A percentile compares a stretch with the other conserved stretches of the same genome.
Evolutionary conservation across 2,329 filamentous ascomycete genomes (phyloP).

Genomic region (Fusarium sp.): DNA sequence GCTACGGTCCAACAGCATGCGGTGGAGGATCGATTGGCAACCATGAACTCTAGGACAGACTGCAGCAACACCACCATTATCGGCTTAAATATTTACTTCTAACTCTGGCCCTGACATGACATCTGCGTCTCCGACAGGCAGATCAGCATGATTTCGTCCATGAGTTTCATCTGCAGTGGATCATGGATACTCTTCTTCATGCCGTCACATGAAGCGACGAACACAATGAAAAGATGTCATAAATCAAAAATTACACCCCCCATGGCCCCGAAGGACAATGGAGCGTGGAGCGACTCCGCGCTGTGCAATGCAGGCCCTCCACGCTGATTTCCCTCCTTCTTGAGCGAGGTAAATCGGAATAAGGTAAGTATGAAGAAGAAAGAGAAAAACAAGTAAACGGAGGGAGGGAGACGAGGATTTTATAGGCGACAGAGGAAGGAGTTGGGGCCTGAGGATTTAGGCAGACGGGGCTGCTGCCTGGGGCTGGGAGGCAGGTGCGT

Average conservation of each 20-base stretch:
- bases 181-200: constrained; percentile 56
- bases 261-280: constrained; percentile 68
- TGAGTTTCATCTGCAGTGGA: too few relatives aligned
- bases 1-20: neutral
- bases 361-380: constrained; percentile 68
- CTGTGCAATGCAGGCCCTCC: constrained; percentile 68
- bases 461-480: neutral
- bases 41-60: neutral
- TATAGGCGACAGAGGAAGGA: constrained; percentile 46
- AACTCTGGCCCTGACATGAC: too few relatives aligned
- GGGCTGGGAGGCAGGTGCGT: constrained; percentile 1
- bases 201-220: constrained; percentile 52
- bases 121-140: too few relatives aligned
- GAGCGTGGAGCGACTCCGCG: constrained; percentile 62
- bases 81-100: too few relatives aligned
- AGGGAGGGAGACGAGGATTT: constrained; percentile 31
- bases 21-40: neutral
- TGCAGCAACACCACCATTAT: neutral
- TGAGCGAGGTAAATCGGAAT: constrained; percentile 59
- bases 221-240: constrained; percentile 59
- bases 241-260: constrained; percentile 68
- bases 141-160: too few relatives aligned
- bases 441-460: constrained; percentile 27
- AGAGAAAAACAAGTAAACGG: constrained; percentile 42
- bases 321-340: constrained; percentile 57